Percentiles rank a stretch among this genome's conserved stretches.
These are phyloP conservation scores for Amesomyces nigricolor DNA, from an alignment of 2,329 filamentous ascomycete genomes.

Conservation along the genomic window DNA sequence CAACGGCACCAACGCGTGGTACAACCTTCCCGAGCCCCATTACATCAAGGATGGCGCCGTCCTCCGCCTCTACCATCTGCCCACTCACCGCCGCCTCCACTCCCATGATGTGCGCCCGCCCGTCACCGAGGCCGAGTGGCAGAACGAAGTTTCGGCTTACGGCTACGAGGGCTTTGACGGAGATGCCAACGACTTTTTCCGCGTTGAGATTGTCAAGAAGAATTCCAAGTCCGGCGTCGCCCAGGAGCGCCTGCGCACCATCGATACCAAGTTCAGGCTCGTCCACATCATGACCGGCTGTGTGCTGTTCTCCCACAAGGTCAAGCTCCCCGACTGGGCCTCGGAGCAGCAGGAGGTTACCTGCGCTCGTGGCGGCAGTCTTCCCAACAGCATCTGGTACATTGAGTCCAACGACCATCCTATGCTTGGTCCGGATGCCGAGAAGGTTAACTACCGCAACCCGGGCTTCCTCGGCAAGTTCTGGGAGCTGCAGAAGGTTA, in stretches of 20 bases:
- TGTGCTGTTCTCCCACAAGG: constrained; percentile 94
- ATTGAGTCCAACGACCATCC: constrained; percentile 87
- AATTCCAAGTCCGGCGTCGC: constrained; percentile 73
- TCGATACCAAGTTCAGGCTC: constrained; percentile 93
- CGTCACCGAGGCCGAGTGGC: constrained; percentile 84
- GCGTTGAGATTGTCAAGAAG: constrained; percentile 87
- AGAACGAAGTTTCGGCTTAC: constrained; percentile 94
- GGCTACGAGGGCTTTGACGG: constrained; percentile 95
- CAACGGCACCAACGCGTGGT: constrained; percentile 79
- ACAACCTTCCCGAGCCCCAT: constrained; percentile 57
- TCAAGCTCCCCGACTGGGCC: constrained; percentile 96
- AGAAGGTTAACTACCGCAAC: constrained; percentile 93
- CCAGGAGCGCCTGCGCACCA: constrained; percentile 82
- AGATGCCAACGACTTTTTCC: constrained; percentile 94
- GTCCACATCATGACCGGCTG: constrained; percentile 97
- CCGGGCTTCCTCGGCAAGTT: constrained; percentile 98
- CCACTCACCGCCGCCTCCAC: constrained; percentile 84
- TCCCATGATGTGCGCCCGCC: constrained; percentile 90
- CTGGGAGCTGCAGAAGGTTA: constrained; percentile 92
- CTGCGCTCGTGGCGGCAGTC: constrained; percentile 81
- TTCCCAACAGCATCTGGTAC: constrained; percentile 97
- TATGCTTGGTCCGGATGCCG: constrained; percentile 64
- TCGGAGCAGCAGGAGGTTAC: constrained; percentile 99
- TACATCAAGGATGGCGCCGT: constrained; percentile 76
- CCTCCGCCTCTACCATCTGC: constrained; percentile 75